Evolutionary conservation across 2,329 filamentous ascomycete species (phyloP).

Genomic region (Verticillium dahliae): DNA sequence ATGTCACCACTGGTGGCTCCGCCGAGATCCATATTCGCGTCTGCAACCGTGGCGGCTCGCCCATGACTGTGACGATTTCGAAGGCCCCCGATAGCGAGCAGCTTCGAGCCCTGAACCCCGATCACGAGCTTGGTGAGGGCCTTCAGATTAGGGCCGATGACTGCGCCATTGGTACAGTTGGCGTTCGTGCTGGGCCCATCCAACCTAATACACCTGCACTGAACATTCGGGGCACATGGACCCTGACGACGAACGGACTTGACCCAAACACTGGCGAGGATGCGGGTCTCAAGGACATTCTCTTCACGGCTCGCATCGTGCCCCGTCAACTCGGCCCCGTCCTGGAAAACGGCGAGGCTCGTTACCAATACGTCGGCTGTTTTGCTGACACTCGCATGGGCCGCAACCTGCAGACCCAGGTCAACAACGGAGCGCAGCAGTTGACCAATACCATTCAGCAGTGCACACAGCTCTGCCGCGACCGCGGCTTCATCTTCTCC

Average conservation of each 20-base stretch:
- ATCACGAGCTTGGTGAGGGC: conserved; percentile 24
- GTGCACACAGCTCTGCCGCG: conserved; percentile 21
- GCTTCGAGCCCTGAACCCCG: conserved; percentile 23
- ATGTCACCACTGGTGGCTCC: conserved; percentile 21
- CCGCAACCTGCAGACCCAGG: conserved; percentile 22
- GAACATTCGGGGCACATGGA: conserved; percentile 24
- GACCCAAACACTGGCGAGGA: conserved; percentile 12
- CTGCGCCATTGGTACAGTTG: conserved; percentile 22
- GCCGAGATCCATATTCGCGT: conserved; percentile 22
- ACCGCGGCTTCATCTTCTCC: conserved; percentile 22
- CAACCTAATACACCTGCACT: conserved; percentile 22
- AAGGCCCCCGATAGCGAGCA: conserved; percentile 26
- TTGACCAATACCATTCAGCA: conserved; percentile 24
- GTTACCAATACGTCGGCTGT: conserved; percentile 29
- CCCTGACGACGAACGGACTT: conserved; percentile 32
- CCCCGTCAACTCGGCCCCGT: conserved; percentile 27
- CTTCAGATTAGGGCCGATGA: conserved; percentile 21
- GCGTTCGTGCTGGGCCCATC: conserved; percentile 20
- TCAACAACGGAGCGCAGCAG: conserved; percentile 15
- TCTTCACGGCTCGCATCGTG: conserved; percentile 23
- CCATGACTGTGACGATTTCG: conserved; percentile 27
- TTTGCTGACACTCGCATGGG: conserved; percentile 26
- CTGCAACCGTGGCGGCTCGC: conserved; percentile 28
- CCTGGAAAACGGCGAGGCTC: conserved; percentile 19
- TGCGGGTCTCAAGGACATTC: conserved; percentile 29